Conservation (phyloP, 2,329 filamentous ascomycete species). For the Aotearoamyces nothofagi region DNA sequence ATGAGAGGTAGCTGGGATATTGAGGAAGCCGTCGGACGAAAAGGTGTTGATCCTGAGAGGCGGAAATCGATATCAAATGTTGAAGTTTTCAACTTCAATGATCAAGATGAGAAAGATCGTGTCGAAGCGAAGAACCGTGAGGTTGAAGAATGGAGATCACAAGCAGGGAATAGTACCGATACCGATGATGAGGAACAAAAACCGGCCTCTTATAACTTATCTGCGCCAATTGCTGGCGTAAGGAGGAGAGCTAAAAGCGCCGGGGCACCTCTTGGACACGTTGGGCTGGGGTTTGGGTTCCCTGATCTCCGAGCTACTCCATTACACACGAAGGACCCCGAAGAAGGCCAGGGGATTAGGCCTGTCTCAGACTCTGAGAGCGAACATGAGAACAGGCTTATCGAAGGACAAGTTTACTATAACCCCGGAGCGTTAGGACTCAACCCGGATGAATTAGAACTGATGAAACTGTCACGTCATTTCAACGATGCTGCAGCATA, state of each 20-base stretch:
- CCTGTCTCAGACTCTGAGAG: conserved; percentile 16
- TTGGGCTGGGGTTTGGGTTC: conserved; percentile 1
- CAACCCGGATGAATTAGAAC: conserved; percentile 11
- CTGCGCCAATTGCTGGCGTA: conserved; percentile 3
- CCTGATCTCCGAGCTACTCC: neutral
- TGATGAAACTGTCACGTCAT: conserved; percentile 15
- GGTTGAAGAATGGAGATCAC: conserved; percentile 19
- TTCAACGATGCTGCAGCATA: conserved; percentile 23
- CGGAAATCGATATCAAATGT: conserved; percentile 10
- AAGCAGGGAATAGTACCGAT: conserved; percentile 9
- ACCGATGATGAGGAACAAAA: conserved; percentile 9
- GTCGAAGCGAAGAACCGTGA: conserved; percentile 17
- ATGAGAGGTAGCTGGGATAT: conserved; percentile 14
- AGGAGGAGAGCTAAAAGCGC: conserved; percentile 25
- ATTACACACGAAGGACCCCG: conserved; percentile 2
- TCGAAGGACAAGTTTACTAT: conserved; percentile 18
- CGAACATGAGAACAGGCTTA: conserved; percentile 16
- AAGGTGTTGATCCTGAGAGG: conserved; percentile 15
- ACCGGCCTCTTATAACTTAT: conserved; percentile 9
- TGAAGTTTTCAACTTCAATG: conserved; percentile 16
- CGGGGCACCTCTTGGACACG: neutral
- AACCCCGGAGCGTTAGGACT: conserved; percentile 9
- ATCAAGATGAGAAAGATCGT: conserved; percentile 16
- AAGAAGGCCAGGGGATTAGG: conserved; percentile 10
- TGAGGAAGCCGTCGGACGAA: conserved; percentile 13